Base-by-base conservation (phyloP, 208 protist genomes). In the Polymyxa betae region DNA sequence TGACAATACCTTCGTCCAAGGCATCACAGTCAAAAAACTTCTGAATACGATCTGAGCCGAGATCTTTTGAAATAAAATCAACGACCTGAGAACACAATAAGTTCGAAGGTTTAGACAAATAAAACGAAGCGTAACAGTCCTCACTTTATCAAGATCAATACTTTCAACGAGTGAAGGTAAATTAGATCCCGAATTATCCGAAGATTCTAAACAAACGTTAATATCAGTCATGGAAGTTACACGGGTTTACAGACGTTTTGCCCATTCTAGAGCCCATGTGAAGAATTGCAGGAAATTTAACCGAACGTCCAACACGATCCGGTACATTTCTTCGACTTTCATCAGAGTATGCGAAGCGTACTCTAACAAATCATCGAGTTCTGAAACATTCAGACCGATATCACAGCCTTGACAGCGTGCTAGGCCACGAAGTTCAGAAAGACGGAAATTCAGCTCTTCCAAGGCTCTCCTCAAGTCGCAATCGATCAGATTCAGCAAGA, bases 301-400 rank as follows among this genome's bases (percentile, higher is more conserved):
- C 5, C 40, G 40, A 43, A 43, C n/a, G 5, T 35, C n/a, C 12
- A 5, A 38, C 16, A 82, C 35, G 35, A 35, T n/a, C 12, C 40
- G 35, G 5, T 82, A n/a, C n/a, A 82, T 20, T 35, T 82, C 16
- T 35, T 43, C 35, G 72, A 5, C 5, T 35, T 35, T 43, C 35
- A 45, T 43, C 5, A 82, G 10, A 12, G 40, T n/a, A n/a, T 20
- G n/a, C 16, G 35, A 35, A 82, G 16, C 72, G 5, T 43, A n/a
- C n/a, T 35, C 72, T 20, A 82, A 20, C 5, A 82, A 20, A 20
- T 82, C 72, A 43, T 35, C n/a, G 5, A 82, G 72, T 5, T 5
- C 5, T 20, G n/a, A 35, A 43, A 82, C 72, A 43, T 82, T n/a
- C 16, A 82, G 72, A n/a, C 72, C 72, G n/a, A 82, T 82, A n/a